Conservation (phyloP, 805 yeast species). For the Pichia nakasei region DNA sequence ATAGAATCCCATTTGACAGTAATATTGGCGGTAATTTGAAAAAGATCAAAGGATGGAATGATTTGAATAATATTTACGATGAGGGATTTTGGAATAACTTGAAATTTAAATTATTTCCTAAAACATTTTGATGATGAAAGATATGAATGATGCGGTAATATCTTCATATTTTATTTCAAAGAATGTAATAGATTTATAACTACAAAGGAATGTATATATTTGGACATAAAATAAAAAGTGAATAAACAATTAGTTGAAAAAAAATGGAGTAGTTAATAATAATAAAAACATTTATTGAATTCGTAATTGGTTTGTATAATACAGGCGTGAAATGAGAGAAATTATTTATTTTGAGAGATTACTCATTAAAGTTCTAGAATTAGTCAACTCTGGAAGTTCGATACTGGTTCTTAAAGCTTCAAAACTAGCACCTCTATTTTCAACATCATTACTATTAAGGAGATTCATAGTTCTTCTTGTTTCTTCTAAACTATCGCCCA, state of each 20-base stretch:
- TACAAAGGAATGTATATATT: not conserved
- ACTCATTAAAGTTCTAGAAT: constrained; percentile 27
- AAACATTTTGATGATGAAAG: not conserved
- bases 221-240: not conserved
- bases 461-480: constrained; percentile 15
- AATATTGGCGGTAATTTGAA: constrained; percentile 2
- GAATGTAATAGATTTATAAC: not conserved
- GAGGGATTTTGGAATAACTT: constrained; percentile 37
- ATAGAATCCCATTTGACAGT: constrained; percentile 5
- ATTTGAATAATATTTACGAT: constrained; percentile 40
- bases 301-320: not conserved
- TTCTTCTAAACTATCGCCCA: constrained; percentile 14
- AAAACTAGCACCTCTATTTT: constrained; percentile 14
- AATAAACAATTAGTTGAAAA: not conserved
- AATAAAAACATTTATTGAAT: no score
- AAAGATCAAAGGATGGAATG: constrained; percentile 19
- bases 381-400: constrained; percentile 30
- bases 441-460: constrained; percentile 12
- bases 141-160: no score
- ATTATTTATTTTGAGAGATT: constrained; percentile 15
- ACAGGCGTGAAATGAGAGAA: not conserved
- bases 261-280: not conserved
- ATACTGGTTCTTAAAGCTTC: constrained; percentile 29
- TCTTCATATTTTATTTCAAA: no score
- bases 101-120: constrained; percentile 26